Conservation (phyloP, 306 rosid species). For the Pueraria montana region DNA sequence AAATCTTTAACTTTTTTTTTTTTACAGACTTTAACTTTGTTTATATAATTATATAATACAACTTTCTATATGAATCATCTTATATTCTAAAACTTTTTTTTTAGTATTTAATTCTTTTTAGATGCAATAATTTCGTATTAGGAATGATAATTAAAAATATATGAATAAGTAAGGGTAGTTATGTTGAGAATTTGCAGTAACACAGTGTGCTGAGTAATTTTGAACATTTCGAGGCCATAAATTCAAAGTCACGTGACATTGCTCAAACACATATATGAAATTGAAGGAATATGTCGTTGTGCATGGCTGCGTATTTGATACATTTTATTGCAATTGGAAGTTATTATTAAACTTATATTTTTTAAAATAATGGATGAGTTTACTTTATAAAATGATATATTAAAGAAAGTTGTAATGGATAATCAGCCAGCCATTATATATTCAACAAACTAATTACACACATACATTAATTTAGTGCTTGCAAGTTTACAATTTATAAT, state of each 20-base stretch:
- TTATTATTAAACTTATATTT: not conserved
- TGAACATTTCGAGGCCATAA: not conserved
- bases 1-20: not conserved
- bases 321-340: not conserved
- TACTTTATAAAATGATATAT: not conserved
- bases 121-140: not conserved
- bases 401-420: not conserved
- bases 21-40: no score
- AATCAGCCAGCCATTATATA: not conserved
- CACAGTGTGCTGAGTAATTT: not conserved
- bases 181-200: not conserved
- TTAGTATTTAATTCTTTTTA: not conserved
- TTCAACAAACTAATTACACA: slow-evolving; percentile 4
- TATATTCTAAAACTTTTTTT: not conserved
- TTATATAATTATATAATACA: not conserved
- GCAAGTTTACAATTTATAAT: slow-evolving; percentile 8
- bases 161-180: not conserved
- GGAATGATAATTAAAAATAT: not conserved
- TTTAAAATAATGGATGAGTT: not conserved
- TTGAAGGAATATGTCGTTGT: not conserved
- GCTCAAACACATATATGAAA: not conserved
- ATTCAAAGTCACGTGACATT: not conserved
- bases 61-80: not conserved
- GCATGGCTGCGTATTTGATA: not conserved
- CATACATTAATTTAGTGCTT: slow-evolving; percentile 5